phyloP scores from a whole-genome alignment of 805 yeast genomes.

The Sugiyamaella boreocaroliniensis region DNA sequence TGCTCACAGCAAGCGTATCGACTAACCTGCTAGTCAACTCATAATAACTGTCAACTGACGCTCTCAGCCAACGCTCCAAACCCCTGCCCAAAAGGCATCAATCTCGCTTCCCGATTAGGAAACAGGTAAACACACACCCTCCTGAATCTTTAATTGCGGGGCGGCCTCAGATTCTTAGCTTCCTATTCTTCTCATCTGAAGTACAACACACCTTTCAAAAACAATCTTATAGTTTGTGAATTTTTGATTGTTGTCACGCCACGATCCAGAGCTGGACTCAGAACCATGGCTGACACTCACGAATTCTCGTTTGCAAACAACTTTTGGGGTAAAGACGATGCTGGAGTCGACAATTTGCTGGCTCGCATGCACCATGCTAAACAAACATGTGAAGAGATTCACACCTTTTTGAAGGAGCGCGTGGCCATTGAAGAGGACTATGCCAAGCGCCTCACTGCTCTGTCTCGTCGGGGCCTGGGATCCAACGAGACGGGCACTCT shows the following conservation, averaged over 20 bases:
- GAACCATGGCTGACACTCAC: slow-evolving; percentile 7
- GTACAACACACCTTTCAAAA: not conserved
- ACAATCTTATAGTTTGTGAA: not conserved
- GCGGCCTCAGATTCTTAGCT: not conserved
- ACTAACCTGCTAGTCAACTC: no score
- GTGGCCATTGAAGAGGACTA: slow-evolving; percentile 69
- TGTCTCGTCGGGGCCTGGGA: slow-evolving; percentile 49
- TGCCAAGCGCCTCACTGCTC: slow-evolving; percentile 44
- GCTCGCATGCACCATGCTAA: slow-evolving; percentile 53
- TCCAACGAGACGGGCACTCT: slow-evolving; percentile 53
- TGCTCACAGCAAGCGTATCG: no score
- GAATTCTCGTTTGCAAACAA: slow-evolving; percentile 28
- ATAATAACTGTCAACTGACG: no score
- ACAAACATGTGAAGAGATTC: slow-evolving; percentile 48
- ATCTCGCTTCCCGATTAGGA: not conserved
- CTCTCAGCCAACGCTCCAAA: no score
- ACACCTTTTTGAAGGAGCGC: slow-evolving; percentile 45
- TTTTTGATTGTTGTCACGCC: not conserved
- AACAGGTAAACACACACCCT: not conserved
- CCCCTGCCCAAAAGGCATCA: no score
- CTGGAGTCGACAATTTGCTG: slow-evolving; percentile 51
- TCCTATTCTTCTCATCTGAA: not conserved
- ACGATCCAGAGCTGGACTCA: not conserved
- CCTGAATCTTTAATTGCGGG: not conserved
- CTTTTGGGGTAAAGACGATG: slow-evolving; percentile 52